phyloP scores from a whole-genome alignment of 495 filamentous ascomycete species.

The Penicillium atrosanguineum region DNA sequence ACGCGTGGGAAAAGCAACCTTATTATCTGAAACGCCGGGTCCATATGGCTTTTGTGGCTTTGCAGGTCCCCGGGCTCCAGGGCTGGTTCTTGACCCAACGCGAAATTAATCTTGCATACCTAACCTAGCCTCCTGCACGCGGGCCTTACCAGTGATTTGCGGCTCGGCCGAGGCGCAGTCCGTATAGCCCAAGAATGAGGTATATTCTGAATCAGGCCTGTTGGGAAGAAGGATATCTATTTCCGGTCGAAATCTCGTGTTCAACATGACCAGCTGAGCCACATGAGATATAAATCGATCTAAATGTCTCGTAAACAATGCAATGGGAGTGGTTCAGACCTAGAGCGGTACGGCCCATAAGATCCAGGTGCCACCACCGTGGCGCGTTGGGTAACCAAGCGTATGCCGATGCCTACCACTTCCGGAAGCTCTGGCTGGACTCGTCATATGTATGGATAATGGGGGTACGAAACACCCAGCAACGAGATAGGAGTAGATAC shows the following conservation, averaged over 20 bases:
- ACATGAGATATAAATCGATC: background rate
- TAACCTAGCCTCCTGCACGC: conserved; percentile 4
- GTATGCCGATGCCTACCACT: conserved; percentile 9
- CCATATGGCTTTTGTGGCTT: conserved; percentile 28
- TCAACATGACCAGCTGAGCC: background rate
- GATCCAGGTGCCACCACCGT: background rate
- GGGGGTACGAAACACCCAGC: background rate
- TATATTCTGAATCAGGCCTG: background rate
- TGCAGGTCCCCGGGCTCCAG: background rate
- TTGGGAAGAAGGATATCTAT: background rate
- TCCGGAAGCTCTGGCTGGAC: conserved; percentile 6
- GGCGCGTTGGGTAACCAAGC: background rate
- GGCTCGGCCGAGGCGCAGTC: background rate
- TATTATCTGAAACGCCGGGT: conserved; percentile 26
- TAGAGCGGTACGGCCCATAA: conserved; percentile 1
- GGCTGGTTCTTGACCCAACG: background rate
- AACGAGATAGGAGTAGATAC: conserved; percentile 5
- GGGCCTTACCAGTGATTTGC: conserved; percentile 2
- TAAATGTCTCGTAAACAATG: background rate
- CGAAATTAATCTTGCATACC: conserved; percentile 7
- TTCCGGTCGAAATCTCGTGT: background rate
- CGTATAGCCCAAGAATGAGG: conserved; percentile 4
- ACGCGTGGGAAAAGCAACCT: conserved; percentile 27
- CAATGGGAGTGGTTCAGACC: background rate
- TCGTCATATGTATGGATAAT: conserved; percentile 11